phyloP scores from a whole-genome alignment of 257 asterid species.

The Ligustrum vulgare region DNA sequence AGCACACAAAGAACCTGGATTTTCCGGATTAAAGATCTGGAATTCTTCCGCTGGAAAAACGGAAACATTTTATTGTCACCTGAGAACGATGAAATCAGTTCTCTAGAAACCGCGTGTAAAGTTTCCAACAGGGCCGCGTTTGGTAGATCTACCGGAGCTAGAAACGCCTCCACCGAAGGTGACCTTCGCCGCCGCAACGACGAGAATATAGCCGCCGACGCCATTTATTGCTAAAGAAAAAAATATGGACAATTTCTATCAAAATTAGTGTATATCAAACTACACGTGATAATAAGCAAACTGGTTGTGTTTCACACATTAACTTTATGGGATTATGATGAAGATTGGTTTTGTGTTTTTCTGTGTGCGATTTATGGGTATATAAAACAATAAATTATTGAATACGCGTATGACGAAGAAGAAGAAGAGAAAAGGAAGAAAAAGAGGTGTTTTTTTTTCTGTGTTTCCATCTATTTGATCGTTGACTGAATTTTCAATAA shows the following conservation, averaged over 20 bases:
- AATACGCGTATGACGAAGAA: slow-evolving; percentile 60
- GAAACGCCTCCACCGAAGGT: slow-evolving; percentile 77
- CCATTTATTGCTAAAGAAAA: slow-evolving; percentile 40
- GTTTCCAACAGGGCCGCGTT: slow-evolving; percentile 54
- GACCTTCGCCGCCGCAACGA: slow-evolving; percentile 85
- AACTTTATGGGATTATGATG: neutral
- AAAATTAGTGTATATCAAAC: neutral
- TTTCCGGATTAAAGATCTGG: slow-evolving; percentile 64
- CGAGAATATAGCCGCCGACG: slow-evolving; percentile 81
- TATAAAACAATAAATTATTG: slow-evolving; percentile 18
- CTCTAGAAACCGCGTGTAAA: slow-evolving; percentile 47
- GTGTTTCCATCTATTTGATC: slow-evolving; percentile 20
- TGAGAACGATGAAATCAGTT: slow-evolving; percentile 51
- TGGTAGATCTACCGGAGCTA: slow-evolving; percentile 77
- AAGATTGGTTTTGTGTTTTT: slow-evolving; percentile 4
- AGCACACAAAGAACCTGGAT: slow-evolving; percentile 63
- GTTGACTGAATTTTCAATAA: slow-evolving; percentile 34
- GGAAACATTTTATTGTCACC: slow-evolving; percentile 37
- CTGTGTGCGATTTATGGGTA: neutral
- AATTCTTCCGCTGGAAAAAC: slow-evolving; percentile 54
- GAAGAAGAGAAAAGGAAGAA: slow-evolving; percentile 15
- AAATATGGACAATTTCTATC: slow-evolving; percentile 1
- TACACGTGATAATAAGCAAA: slow-evolving; percentile 9
- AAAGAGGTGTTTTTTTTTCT: slow-evolving; percentile 9
- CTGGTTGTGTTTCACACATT: neutral